Evolutionary conservation across 2,329 filamentous ascomycete genomes (phyloP), one percentile per base, ranked within the genome.

Genomic region (Dendrostoma leiphaemia): DNA sequence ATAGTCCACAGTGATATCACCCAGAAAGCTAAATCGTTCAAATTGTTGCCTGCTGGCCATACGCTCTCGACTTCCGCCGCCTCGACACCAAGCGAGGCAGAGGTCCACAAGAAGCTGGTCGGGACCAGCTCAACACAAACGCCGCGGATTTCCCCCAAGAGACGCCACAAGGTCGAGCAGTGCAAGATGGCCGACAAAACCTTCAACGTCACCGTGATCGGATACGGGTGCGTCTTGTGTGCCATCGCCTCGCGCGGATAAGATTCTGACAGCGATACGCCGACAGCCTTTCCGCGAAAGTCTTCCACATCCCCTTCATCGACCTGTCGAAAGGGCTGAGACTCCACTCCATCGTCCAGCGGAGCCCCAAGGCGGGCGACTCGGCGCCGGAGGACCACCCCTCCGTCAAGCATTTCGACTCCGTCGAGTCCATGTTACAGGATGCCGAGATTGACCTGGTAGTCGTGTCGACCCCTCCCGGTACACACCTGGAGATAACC

Each of bases 321-420:
- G 74, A 75, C 50, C 78, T 79, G 28, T 83, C 86, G 0, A 77
- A 84, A 6, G 74, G 81, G 51, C 79, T 91, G 66, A 84, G 78
- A 49, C 82, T 93, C 19, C 82, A 90, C 66, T 83, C 86, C 59
- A 85, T 94, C 61, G 86, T 93, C 26, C 90, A 94, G 71, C 84
- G 90, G 56, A 82, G 74, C 5, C 88, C 88, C 6, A 82, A 80
- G 60, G 71, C 80, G 2, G 74, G 77, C 49, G 80, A 87, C 67
- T 87, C 89, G 56, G 88, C 88, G 1, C 80, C 84, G 19, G 78
- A 80, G 59, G 88, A 91, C 68, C 79, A 89, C 67, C 85, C 89
- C 0, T 67, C 72, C 1, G 71, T 82, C 64, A 85, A 84, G 69
- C 81, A 86, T 68, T 89, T 85, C 75, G 82, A 80, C 24, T 78